Evolutionary conservation across 495 filamentous ascomycete genomes (phyloP).

Genomic region (Geopyxis carbonaria): DNA sequence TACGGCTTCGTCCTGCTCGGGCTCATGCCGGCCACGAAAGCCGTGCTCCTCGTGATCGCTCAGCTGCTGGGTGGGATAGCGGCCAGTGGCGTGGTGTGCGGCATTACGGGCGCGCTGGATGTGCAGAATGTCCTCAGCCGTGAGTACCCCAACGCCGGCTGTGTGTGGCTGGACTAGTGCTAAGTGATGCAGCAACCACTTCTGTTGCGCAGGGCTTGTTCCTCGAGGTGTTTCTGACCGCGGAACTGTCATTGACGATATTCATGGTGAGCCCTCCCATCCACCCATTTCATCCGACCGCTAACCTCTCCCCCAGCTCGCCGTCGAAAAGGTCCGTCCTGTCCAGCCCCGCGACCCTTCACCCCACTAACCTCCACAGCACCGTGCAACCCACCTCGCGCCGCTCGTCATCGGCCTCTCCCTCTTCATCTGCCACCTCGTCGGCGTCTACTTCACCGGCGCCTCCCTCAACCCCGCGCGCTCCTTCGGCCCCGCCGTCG

Average conservation of each 20-base stretch:
- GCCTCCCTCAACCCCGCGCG: constrained; percentile 55
- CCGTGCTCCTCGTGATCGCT: constrained; percentile 33
- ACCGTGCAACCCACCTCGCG: constrained; percentile 60
- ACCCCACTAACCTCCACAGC: constrained; percentile 27
- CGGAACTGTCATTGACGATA: constrained; percentile 58
- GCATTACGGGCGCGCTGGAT: constrained; percentile 24
- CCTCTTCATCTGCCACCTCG: constrained; percentile 52
- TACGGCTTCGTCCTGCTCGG: constrained; percentile 41
- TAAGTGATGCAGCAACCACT: background rate
- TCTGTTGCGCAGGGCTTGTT: constrained; percentile 48
- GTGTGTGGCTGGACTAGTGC: background rate
- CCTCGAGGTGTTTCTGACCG: constrained; percentile 68
- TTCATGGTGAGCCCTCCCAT: constrained; percentile 40
- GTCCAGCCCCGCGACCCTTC: background rate
- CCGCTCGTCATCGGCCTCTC: constrained; percentile 61
- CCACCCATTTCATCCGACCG: background rate
- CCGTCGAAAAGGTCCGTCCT: constrained; percentile 45
- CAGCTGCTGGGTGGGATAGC: constrained; percentile 44
- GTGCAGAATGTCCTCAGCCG: no score
- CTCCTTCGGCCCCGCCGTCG: constrained; percentile 52
- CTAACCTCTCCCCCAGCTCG: constrained; percentile 31
- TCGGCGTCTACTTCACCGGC: constrained; percentile 58
- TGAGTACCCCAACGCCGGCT: no score
- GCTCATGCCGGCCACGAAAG: constrained; percentile 36
- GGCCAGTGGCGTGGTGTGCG: constrained; percentile 37